Base-by-base conservation (phyloP, 768 basidiomycete species). In the Pholiota microspora region DNA sequence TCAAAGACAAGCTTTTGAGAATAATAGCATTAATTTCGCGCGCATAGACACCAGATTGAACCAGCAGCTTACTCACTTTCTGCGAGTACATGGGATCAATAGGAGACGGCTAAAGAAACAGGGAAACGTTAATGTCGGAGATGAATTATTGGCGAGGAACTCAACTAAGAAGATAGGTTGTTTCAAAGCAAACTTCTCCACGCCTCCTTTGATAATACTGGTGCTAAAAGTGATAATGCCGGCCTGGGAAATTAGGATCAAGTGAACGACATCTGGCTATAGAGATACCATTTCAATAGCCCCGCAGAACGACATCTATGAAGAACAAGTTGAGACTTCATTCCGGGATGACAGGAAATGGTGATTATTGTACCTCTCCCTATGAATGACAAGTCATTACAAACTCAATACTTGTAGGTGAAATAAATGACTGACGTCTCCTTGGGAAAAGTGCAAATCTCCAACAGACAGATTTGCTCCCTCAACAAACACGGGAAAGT, bases 401-500 rank as follows among this genome's bases (percentile, higher is more conserved):
- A 23, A 4, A 44, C 8, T 15, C 2, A 7, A 12, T 47, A 13
- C 13, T 50, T 1, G 9, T 35, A 13, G 49, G 12, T 1, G 15
- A 32, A 27, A 31, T 16, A 7, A 24, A 6, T 13, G 5, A 55
- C 71, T 59, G 50, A 74, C 86, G 72, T 90, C 89, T 18, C 87
- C 88, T 65, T 90, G 87, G 13, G 86, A 88, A 68, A 89, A 90
- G 63, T 92, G 89, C 23, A 89, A 71, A 64, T 90, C 89, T 1
- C 89, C 89, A 16, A 90, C 84, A 0, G 88, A 88, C 2, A 92
- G 72, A 56, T 89, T 88, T 1, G 89, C 89, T 4, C 88, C 89
- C 42, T 82, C 75, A 28, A 92, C 71, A 59, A 86, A 92, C 2
- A 92, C 89, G 2, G 89, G 89, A 72, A 89, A 83, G 64, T 88